Evolutionary conservation across 2,329 filamentous ascomycete genomes (phyloP).

Genomic region (Aureobasidium vineae): DNA sequence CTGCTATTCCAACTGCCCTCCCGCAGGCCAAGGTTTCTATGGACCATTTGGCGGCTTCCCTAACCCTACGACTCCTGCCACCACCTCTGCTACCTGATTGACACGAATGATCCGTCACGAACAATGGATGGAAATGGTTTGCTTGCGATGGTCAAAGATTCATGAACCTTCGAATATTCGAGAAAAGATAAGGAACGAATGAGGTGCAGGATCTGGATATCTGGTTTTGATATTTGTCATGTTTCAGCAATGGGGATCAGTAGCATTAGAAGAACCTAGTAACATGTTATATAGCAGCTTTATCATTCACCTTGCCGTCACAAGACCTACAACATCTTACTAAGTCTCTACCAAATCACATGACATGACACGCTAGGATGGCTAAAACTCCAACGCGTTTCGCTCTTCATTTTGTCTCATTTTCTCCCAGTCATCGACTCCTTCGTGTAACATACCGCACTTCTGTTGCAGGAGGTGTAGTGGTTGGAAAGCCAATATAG

Average conservation of each 20-base stretch:
- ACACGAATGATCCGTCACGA: not conserved
- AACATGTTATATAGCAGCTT: slow-evolving; percentile 8
- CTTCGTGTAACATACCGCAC: not conserved
- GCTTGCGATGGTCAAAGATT: not conserved
- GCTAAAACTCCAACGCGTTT: slow-evolving; percentile 13
- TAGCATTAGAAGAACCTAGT: slow-evolving; percentile 5
- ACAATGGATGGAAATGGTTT: slow-evolving; percentile 8
- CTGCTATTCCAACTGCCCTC: slow-evolving; percentile 29
- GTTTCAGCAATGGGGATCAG: not conserved
- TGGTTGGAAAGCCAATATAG: not conserved
- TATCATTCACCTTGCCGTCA: slow-evolving; percentile 20
- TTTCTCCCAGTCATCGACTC: not conserved
- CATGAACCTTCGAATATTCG: not conserved
- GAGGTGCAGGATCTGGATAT: not conserved
- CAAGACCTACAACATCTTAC: slow-evolving; percentile 26
- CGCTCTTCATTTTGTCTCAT: not conserved
- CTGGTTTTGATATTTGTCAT: not conserved
- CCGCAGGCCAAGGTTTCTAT: slow-evolving; percentile 19
- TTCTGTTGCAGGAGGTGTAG: not conserved
- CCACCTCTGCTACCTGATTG: not conserved
- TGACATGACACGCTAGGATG: slow-evolving; percentile 22
- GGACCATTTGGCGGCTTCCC: slow-evolving; percentile 14
- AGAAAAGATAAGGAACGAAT: not conserved
- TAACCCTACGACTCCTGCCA: not conserved
- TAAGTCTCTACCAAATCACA: slow-evolving; percentile 23